phyloP scores from a whole-genome alignment of 768 basidiomycete species.

The Pulveroboletus ravenelii region DNA sequence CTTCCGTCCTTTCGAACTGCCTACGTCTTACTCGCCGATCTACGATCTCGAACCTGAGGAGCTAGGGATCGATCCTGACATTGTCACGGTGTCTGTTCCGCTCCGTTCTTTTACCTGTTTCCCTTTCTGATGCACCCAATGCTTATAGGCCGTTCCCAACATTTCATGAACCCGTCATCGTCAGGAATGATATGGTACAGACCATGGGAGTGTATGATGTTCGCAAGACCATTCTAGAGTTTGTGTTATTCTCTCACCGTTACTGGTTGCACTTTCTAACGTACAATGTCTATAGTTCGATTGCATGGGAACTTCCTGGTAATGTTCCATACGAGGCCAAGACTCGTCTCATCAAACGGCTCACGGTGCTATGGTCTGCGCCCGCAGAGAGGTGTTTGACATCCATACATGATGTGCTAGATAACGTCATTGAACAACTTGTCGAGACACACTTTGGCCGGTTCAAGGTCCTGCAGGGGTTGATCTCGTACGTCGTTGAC shows the following conservation, averaged over 20 bases:
- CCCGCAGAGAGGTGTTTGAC: constrained; percentile 36
- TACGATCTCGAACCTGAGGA: constrained; percentile 11
- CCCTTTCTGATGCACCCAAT: background rate
- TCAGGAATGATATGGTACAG: background rate
- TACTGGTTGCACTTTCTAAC: background rate
- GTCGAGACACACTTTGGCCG: constrained; percentile 37
- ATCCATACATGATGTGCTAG: constrained; percentile 29
- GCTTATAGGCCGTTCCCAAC: background rate
- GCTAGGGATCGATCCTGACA: background rate
- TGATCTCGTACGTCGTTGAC: constrained; percentile 32
- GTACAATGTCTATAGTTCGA: background rate
- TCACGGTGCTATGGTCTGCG: constrained; percentile 33
- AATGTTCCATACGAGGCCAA: constrained; percentile 41
- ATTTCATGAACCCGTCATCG: background rate
- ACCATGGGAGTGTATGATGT: constrained; percentile 33
- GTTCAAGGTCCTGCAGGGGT: constrained; percentile 33
- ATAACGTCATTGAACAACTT: constrained; percentile 25
- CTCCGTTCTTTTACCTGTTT: background rate
- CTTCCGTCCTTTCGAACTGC: constrained; percentile 32
- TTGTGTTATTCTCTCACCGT: constrained; percentile 1
- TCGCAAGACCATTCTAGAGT: constrained; percentile 34
- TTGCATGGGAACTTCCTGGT: constrained; percentile 38
- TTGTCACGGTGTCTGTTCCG: too few species aligned
- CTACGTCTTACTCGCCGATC: constrained; percentile 7
- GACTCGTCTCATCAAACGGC: constrained; percentile 31